Percentiles rank a stretch among this genome's conserved stretches.
Evolutionary conservation across 495 filamentous ascomycete genomes (phyloP).

Genomic region (Penicillium diatomitis): DNA sequence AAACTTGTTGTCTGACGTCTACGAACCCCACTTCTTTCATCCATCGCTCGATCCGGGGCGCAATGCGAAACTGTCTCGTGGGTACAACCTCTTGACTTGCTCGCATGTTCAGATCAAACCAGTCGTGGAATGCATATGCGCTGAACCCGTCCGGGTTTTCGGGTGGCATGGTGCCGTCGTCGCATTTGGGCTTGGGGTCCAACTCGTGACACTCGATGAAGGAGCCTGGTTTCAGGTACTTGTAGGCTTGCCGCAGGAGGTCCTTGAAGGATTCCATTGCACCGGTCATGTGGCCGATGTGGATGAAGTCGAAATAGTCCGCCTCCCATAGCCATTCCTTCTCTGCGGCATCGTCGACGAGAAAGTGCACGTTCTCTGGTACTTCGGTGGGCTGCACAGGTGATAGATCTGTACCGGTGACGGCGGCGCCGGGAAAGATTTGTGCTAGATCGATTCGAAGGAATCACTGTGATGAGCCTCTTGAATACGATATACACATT

Average conservation of each 20-base stretch:
- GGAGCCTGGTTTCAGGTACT: slow-evolving; percentile 53
- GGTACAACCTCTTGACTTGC: slow-evolving; percentile 41
- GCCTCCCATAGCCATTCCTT: slow-evolving; percentile 41
- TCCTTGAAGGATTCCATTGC: slow-evolving; percentile 31
- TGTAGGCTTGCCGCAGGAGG: slow-evolving; percentile 31
- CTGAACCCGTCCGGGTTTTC: slow-evolving; percentile 33
- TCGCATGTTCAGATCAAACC: slow-evolving; percentile 40
- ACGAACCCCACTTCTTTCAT: slow-evolving; percentile 54
- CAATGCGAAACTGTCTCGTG: slow-evolving; percentile 41
- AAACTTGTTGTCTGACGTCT: slow-evolving; percentile 47
- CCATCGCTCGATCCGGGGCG: slow-evolving; percentile 43
- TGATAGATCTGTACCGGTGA: slow-evolving; percentile 55
- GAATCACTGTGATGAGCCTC: not conserved
- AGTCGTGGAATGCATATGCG: slow-evolving; percentile 38
- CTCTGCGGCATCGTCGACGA: slow-evolving; percentile 46
- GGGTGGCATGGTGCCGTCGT: slow-evolving; percentile 51
- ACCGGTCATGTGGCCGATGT: slow-evolving; percentile 35
- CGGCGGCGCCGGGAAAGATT: slow-evolving; percentile 44
- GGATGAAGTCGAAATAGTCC: slow-evolving; percentile 40
- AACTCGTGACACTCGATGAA: slow-evolving; percentile 59
- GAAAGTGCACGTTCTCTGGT: slow-evolving; percentile 49
- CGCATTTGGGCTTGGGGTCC: slow-evolving; percentile 45
- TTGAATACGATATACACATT: slow-evolving; percentile 8
- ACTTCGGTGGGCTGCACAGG: slow-evolving; percentile 53
- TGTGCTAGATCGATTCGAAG: slow-evolving; percentile 21